Conservation (phyloP, 2,329 filamentous ascomycete species). For the Arthrinium phaeospermum region DNA sequence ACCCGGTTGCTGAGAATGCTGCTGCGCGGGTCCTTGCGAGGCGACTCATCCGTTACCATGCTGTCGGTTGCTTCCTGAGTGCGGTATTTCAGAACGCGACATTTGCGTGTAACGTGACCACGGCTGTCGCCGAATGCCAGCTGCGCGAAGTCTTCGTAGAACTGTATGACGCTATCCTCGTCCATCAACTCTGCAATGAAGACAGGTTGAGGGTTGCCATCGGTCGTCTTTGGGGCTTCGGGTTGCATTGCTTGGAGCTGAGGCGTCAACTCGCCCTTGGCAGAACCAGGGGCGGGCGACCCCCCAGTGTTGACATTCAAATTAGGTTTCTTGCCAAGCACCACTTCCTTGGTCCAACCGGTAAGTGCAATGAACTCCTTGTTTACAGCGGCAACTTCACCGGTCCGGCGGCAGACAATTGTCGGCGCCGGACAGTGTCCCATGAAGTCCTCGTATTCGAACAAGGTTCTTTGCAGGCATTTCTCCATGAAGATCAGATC, state of each 20-base stretch:
- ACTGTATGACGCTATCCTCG: conserved; percentile 90
- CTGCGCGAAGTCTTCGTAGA: conserved; percentile 94
- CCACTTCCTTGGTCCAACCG: conserved; percentile 88
- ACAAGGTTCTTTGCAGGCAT: conserved; percentile 89
- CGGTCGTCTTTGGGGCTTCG: conserved; percentile 45
- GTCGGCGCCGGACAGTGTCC: conserved; percentile 87
- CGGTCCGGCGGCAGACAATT: conserved; percentile 88
- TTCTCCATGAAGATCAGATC: conserved; percentile 98
- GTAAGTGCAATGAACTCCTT: conserved; percentile 97
- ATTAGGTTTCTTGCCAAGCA: conserved; percentile 87
- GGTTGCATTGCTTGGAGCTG: conserved; percentile 52
- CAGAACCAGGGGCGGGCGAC: conserved; percentile 48
- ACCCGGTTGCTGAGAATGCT: conserved; percentile 65
- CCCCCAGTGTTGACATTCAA: conserved; percentile 81
- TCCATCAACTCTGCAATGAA: conserved; percentile 93
- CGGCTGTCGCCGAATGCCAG: conserved; percentile 91
- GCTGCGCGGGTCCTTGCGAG: conserved; percentile 51
- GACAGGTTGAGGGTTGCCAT: conserved; percentile 72
- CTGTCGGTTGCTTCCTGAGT: conserved; percentile 64
- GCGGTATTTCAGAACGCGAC: conserved; percentile 89
- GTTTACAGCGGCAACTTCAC: conserved; percentile 92
- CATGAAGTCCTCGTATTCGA: conserved; percentile 93
- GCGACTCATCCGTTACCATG: conserved; percentile 48
- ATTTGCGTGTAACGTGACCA: conserved; percentile 81
- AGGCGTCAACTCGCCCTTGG: conserved; percentile 57